phyloP scores from a whole-genome alignment of 768 basidiomycete genomes.

The Heimioporus sp. region DNA sequence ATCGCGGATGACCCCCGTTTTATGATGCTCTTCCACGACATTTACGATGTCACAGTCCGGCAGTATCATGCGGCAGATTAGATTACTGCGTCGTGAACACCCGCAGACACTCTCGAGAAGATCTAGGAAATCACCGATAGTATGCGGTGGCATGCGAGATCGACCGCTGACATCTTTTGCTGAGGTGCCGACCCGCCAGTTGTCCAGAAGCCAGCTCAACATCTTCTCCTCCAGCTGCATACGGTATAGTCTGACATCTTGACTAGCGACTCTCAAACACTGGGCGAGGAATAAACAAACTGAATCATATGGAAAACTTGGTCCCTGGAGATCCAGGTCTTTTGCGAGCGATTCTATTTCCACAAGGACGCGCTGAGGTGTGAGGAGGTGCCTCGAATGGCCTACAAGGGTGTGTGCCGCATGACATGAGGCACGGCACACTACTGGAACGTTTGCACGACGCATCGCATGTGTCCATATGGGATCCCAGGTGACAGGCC shows the following conservation, averaged over 20 bases:
- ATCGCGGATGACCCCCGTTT: constrained; percentile 60
- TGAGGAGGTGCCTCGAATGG: constrained; percentile 42
- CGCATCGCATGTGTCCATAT: constrained; percentile 85
- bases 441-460: constrained; percentile 60
- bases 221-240: constrained; percentile 88
- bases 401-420: constrained; percentile 54
- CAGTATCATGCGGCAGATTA: constrained; percentile 51
- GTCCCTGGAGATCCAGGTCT: constrained; percentile 90
- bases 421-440: constrained; percentile 82
- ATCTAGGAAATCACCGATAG: constrained; percentile 56
- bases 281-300: constrained; percentile 80
- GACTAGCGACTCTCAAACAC: constrained; percentile 67
- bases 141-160: constrained; percentile 49
- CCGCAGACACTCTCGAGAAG: constrained; percentile 68
- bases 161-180: constrained; percentile 35
- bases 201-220: constrained; percentile 74
- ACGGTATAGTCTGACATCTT: constrained; percentile 80
- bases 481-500: constrained; percentile 61
- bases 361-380: constrained; percentile 53
- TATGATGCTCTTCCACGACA: constrained; percentile 55
- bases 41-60: constrained; percentile 70
- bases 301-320: constrained; percentile 81
- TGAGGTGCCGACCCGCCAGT: constrained; percentile 55
- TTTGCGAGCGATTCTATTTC: constrained; percentile 81
- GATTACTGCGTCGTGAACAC: constrained; percentile 42